Base-by-base conservation (phyloP, 805 yeast species). In the Grigorovia humatica region DNA sequence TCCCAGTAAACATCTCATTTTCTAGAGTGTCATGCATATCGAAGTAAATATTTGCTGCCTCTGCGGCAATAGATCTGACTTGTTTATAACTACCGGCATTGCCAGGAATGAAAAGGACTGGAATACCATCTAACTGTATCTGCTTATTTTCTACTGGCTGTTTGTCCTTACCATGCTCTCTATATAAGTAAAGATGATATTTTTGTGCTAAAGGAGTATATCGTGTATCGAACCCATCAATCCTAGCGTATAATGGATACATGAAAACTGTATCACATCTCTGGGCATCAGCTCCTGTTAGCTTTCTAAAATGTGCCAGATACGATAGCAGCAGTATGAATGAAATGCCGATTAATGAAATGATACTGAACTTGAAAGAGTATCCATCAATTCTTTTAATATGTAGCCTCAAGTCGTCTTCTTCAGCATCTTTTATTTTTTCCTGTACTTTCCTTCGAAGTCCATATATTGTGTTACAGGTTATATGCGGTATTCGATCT, bases 1-100 rank as follows among this genome's bases (percentile, higher is more conserved):
- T 80, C 49, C 71, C 65, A 1, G 71, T 67, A 35, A 58, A 50
- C 35, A 59, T 53, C 43, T 65, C 61, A 51, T 63, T 57, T 15
- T 43, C 32, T 40, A 61, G 57, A 12, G 55, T 54, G 41, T 55
- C 56, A 46, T 54, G 47, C 15, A 63, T 45, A 2, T 76, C 75
- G 56, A 71, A 75, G 57, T 72, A 83, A 3, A 77, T 58, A 44
- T 75, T 74, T 1, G 96, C 77, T 23, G 86, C 72, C 57, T 84
- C 85, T 1, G 97, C 82, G 0, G 97, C 98, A n/a, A 91, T 78
- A 1, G 96, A 87, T 49, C 99, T 73, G 9, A 80, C 95, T 67
- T 93, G 99, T 57, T 81, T 79, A 66, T 80, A 89, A 52, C 95
- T 83, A 1, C 99, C 99, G 0, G 99, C 99, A 64, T 95, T 93